Evolutionary conservation across 2,329 filamentous ascomycete species (phyloP).

Genomic region (Paecilomyces fulvus): DNA sequence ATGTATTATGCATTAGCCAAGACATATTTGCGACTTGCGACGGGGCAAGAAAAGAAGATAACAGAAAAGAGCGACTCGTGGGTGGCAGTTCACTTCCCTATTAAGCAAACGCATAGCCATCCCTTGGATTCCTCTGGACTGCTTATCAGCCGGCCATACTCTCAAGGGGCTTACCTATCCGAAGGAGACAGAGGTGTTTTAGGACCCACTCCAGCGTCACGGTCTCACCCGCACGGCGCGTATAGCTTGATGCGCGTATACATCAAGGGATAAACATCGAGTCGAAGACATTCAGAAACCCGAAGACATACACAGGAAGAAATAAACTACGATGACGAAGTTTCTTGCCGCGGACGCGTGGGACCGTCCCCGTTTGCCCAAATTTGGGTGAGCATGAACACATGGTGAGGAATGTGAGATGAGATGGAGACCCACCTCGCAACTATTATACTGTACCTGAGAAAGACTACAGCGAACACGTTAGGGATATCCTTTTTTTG

Average conservation of each 20-base stretch:
- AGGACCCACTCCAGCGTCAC: background rate
- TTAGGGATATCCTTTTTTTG: no score
- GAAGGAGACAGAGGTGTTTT: background rate
- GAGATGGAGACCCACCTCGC: no score
- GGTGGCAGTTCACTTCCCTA: background rate
- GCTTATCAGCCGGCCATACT: background rate
- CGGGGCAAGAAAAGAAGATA: background rate
- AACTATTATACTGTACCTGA: no score
- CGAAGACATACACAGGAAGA: background rate
- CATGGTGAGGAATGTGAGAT: background rate
- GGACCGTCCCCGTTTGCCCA: background rate
- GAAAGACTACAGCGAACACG: no score
- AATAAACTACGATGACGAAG: background rate
- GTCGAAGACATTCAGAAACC: background rate
- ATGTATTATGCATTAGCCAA: background rate
- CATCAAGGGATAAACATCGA: background rate
- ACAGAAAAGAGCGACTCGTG: background rate
- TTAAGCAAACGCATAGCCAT: background rate
- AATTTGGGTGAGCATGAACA: background rate
- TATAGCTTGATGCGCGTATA: background rate
- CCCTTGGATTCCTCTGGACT: background rate
- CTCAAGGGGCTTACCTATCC: background rate
- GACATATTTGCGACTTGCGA: background rate
- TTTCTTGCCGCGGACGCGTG: background rate
- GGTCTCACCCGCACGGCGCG: background rate